Conservation (phyloP, 306 rosid genomes). For the Adenanthera pavonina region DNA sequence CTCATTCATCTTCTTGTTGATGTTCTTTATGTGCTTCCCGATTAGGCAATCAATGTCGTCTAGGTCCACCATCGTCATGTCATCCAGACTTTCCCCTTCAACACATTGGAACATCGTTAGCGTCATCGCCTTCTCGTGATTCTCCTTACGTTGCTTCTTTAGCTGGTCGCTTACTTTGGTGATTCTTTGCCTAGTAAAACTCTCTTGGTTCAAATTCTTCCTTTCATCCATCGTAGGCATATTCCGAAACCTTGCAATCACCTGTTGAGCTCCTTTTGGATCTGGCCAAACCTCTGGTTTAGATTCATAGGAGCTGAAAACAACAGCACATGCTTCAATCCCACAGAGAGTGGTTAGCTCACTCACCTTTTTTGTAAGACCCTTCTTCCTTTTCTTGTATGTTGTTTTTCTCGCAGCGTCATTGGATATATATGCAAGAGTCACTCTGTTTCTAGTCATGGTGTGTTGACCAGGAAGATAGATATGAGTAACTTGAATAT, state of each 20-base stretch:
- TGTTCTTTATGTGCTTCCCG: neutral
- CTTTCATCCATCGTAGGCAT: slow-evolving; percentile 9
- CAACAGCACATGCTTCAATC: slow-evolving; percentile 61
- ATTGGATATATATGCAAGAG: slow-evolving; percentile 46
- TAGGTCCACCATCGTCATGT: neutral
- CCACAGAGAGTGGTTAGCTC: slow-evolving; percentile 68
- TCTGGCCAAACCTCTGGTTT: slow-evolving; percentile 60
- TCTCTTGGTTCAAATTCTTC: slow-evolving; percentile 44
- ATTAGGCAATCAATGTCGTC: neutral
- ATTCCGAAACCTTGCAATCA: slow-evolving; percentile 21
- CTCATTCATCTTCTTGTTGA: neutral
- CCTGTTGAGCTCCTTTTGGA: slow-evolving; percentile 20
- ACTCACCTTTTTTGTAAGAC: slow-evolving; percentile 59
- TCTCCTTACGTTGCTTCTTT: slow-evolving; percentile 27
- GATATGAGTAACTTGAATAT: neutral
- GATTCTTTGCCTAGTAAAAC: slow-evolving; percentile 36
- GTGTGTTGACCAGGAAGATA: neutral
- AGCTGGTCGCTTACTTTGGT: slow-evolving; percentile 33
- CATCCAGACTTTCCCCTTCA: neutral
- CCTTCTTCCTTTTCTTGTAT: slow-evolving; percentile 66
- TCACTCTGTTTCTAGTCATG: slow-evolving; percentile 69
- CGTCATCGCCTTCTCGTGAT: neutral
- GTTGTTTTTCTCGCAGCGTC: slow-evolving; percentile 62
- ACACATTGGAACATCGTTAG: neutral
- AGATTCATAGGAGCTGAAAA: slow-evolving; percentile 52